phyloP scores from a whole-genome alignment of 345 rosid species.

The Populus alba region DNA sequence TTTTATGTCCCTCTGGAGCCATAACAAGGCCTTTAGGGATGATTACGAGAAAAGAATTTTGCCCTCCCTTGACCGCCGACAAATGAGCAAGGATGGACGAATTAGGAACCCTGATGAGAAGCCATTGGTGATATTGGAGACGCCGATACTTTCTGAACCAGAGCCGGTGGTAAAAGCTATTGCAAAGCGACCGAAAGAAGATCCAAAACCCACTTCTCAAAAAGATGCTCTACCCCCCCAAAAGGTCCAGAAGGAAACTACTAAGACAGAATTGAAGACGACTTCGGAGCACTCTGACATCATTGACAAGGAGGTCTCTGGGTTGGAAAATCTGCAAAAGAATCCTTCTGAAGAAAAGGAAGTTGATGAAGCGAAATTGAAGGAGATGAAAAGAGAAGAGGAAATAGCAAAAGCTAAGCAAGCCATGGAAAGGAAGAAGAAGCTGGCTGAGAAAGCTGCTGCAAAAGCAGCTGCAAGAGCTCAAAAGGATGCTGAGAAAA shows the following conservation, averaged over 20 bases:
- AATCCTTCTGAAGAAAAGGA: slow-evolving; percentile 28
- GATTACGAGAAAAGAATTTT: slow-evolving; percentile 74
- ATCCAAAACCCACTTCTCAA: slow-evolving; percentile 43
- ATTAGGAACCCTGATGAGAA: slow-evolving; percentile 57
- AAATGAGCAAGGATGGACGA: slow-evolving; percentile 68
- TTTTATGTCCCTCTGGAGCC: slow-evolving; percentile 71
- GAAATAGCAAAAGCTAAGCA: slow-evolving; percentile 83
- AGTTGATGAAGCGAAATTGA: slow-evolving; percentile 63
- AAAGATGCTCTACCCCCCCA: slow-evolving; percentile 34
- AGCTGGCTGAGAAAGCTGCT: slow-evolving; percentile 83
- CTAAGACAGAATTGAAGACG: slow-evolving; percentile 32
- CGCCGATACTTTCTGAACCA: slow-evolving; percentile 25
- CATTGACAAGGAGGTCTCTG: slow-evolving; percentile 37
- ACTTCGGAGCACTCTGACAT: slow-evolving; percentile 33
- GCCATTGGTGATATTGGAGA: slow-evolving; percentile 51
- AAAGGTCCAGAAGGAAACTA: slow-evolving; percentile 46
- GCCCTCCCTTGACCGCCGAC: slow-evolving; percentile 57
- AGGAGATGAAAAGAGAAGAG: slow-evolving; percentile 86
- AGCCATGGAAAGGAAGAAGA: slow-evolving; percentile 95
- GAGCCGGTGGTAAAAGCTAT: slow-evolving; percentile 48
- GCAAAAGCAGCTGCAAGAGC: slow-evolving; percentile 86
- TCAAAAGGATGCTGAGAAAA: slow-evolving; percentile 93
- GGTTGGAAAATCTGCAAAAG: slow-evolving; percentile 37
- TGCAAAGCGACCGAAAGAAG: slow-evolving; percentile 60
- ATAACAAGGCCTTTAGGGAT: slow-evolving; percentile 67